These are phyloP conservation scores for Amaranthus palmeri DNA, from an alignment of 148 eudicot species.

Conservation along the genomic window DNA sequence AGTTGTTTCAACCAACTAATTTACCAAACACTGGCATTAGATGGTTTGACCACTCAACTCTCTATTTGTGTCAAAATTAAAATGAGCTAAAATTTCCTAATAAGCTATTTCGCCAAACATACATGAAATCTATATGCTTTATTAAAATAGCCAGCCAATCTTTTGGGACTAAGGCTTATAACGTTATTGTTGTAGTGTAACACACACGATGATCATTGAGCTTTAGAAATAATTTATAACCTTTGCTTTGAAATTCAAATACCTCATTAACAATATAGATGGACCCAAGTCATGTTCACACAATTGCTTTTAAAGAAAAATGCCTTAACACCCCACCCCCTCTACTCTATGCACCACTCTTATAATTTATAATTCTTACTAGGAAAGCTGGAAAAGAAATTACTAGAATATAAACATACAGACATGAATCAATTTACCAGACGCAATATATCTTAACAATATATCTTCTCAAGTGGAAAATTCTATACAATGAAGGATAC, in stretches of 20 bases:
- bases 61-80: too few species aligned
- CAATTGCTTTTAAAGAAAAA: background rate
- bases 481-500: background rate
- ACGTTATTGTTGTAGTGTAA: background rate
- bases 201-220: background rate
- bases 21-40: too few species aligned
- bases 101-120: too few species aligned
- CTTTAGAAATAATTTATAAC: background rate
- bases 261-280: background rate
- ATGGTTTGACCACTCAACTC: too few species aligned
- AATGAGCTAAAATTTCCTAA: too few species aligned
- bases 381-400: background rate
- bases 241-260: background rate
- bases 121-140: too few species aligned
- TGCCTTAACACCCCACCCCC: background rate
- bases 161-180: background rate
- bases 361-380: background rate
- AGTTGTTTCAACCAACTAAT: too few species aligned
- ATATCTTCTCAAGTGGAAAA: background rate
- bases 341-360: background rate
- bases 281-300: background rate
- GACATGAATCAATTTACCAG: background rate
- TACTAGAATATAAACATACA: background rate
- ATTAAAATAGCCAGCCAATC: too few species aligned
- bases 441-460: background rate